A percentile compares a stretch with the other conserved stretches of the same genome.
These are phyloP conservation scores for Pleurotus giganteus DNA, from an alignment of 768 basidiomycete species.

Conservation along the genomic window DNA sequence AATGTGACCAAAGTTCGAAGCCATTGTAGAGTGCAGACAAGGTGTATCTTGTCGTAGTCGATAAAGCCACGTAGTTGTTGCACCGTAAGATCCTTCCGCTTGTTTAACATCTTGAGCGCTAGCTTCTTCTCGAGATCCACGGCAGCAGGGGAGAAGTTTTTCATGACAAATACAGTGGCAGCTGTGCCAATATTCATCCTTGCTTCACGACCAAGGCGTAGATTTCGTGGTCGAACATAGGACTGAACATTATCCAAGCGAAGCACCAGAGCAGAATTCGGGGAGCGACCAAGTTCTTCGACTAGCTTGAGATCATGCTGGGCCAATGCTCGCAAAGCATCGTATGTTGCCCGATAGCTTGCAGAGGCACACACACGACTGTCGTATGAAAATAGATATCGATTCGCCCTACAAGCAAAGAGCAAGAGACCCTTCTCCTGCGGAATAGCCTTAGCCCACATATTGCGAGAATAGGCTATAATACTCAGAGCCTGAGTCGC, in stretches of 20 bases:
- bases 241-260: constrained; percentile 22
- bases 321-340: constrained; percentile 9
- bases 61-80: not conserved
- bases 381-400: constrained; percentile 10
- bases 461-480: constrained; percentile 13
- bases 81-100: not conserved
- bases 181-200: constrained; percentile 19
- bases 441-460: constrained; percentile 10
- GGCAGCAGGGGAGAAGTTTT: constrained; percentile 11
- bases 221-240: constrained; percentile 17
- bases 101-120: not conserved
- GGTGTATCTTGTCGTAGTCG: not conserved
- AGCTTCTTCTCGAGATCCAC: constrained; percentile 18
- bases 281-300: not conserved
- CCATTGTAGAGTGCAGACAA: not conserved
- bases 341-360: constrained; percentile 11
- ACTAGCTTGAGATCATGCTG: constrained; percentile 6
- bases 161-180: constrained; percentile 12
- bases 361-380: constrained; percentile 11
- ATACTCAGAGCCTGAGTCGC: constrained; percentile 11
- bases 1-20: not conserved
- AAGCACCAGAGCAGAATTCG: constrained; percentile 6
- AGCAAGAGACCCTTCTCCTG: constrained; percentile 13
- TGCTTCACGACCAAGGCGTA: constrained; percentile 17
- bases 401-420: constrained; percentile 13